Evolutionary conservation across 768 basidiomycete genomes (phyloP).

Genomic region (Trametes cinnabarina): DNA sequence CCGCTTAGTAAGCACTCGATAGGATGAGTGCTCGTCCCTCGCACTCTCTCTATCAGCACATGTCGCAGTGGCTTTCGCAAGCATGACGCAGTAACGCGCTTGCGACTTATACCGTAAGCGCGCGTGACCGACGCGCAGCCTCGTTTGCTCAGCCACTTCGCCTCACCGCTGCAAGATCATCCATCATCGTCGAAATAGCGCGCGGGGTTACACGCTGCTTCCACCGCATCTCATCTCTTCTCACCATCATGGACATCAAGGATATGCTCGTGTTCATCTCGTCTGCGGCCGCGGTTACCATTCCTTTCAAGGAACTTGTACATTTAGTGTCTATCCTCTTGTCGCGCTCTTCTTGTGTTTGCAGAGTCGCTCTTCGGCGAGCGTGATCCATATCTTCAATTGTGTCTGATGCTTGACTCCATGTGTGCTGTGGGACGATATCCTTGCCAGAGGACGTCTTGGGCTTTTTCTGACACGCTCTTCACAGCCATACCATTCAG

Average conservation of each 20-base stretch:
- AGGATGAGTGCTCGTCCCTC: too few species aligned
- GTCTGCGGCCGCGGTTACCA: neutral
- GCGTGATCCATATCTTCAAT: too few species aligned
- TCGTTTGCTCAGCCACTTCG: neutral
- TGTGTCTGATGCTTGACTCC: neutral
- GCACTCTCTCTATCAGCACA: too few species aligned
- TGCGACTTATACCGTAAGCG: neutral
- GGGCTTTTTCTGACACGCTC: neutral
- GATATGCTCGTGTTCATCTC: neutral
- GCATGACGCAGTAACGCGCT: conserved; percentile 5
- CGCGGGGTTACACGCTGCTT: neutral
- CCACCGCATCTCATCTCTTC: neutral
- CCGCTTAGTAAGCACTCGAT: too few species aligned
- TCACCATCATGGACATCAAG: neutral
- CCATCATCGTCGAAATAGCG: too few species aligned
- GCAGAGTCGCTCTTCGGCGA: too few species aligned
- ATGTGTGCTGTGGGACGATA: neutral
- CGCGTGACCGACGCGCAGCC: conserved; percentile 10
- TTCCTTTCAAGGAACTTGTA: neutral
- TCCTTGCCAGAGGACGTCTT: neutral
- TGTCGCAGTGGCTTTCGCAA: neutral
- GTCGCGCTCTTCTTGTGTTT: too few species aligned
- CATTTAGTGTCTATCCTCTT: neutral
- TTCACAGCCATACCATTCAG: neutral
- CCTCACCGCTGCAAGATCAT: too few species aligned